Evolutionary conservation across 768 basidiomycete genomes (phyloP).

Genomic region (Suillus hirtellus): DNA sequence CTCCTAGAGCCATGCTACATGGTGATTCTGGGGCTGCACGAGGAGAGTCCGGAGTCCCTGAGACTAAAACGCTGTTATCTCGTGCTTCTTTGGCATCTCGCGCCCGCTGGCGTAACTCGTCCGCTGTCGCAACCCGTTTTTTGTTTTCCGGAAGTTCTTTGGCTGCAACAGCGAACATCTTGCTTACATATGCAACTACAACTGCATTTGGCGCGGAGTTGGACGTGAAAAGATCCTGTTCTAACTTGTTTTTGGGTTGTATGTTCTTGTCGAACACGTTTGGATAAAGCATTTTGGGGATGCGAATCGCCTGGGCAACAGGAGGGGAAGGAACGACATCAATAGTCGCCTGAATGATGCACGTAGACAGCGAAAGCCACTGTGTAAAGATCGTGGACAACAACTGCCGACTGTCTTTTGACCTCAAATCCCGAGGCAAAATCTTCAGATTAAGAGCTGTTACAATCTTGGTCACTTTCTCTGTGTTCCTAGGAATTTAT

Average conservation of each 20-base stretch:
- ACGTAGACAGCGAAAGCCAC: constrained; percentile 94
- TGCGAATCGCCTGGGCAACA: constrained; percentile 74
- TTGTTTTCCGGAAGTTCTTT: constrained; percentile 87
- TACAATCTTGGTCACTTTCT: constrained; percentile 88
- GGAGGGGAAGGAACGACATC: constrained; percentile 92
- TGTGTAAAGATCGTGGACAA: constrained; percentile 88
- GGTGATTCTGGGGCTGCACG: constrained; percentile 5
- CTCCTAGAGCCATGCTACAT: neutral
- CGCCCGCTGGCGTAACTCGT: constrained; percentile 75
- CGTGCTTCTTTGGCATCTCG: constrained; percentile 50
- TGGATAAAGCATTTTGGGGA: constrained; percentile 92
- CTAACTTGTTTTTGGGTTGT: constrained; percentile 76
- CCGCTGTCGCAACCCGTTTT: constrained; percentile 71
- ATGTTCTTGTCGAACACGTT: constrained; percentile 61
- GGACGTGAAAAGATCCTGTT: constrained; percentile 78
- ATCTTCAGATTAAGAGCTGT: constrained; percentile 80
- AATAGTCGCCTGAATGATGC: constrained; percentile 88
- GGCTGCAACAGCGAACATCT: constrained; percentile 92
- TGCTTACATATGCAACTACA: constrained; percentile 89
- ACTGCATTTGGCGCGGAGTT: constrained; percentile 55
- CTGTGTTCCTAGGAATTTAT: constrained; percentile 64
- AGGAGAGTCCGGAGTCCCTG: constrained; percentile 11
- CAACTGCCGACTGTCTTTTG: constrained; percentile 85
- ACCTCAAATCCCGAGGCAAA: constrained; percentile 82
- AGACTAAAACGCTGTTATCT: constrained; percentile 17